Conservation (phyloP, 441 rosid species). For the Populus hybrid region DNA sequence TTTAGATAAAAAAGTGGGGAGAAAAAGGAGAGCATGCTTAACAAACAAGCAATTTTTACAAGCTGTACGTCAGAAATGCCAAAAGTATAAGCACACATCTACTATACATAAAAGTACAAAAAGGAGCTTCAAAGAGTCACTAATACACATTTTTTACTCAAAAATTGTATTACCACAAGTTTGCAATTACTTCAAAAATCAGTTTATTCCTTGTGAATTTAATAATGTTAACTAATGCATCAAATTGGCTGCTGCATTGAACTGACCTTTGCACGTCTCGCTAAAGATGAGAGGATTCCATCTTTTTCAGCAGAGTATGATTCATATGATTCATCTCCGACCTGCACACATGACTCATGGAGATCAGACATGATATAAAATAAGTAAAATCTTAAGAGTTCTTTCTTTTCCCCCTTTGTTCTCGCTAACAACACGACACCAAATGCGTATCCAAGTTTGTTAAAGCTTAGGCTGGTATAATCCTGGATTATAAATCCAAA, state of each 20-base stretch:
- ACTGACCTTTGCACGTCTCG: constrained; percentile 90
- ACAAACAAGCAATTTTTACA: not conserved
- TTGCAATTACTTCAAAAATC: not conserved
- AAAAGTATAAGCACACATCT: not conserved
- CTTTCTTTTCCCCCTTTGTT: not conserved
- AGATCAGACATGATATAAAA: not conserved
- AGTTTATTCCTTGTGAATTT: not conserved
- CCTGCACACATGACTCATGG: constrained; percentile 39
- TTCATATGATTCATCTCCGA: constrained; percentile 90
- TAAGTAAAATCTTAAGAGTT: not conserved
- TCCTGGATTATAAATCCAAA: not conserved
- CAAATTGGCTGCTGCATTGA: not conserved
- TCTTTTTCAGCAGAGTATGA: constrained; percentile 74
- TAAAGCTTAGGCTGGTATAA: too few relatives aligned
- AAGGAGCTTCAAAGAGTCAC: not conserved
- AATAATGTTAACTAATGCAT: not conserved
- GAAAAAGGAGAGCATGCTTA: not conserved
- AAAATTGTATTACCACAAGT: not conserved
- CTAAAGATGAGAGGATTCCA: constrained; percentile 84
- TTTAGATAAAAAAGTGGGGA: not conserved
- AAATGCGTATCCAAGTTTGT: not conserved
- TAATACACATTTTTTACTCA: not conserved
- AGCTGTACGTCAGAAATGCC: not conserved
- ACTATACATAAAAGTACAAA: not conserved
- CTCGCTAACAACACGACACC: not conserved